Evolutionary conservation across 768 basidiomycete species (phyloP).

Genomic region (Lyophyllum shimeji): DNA sequence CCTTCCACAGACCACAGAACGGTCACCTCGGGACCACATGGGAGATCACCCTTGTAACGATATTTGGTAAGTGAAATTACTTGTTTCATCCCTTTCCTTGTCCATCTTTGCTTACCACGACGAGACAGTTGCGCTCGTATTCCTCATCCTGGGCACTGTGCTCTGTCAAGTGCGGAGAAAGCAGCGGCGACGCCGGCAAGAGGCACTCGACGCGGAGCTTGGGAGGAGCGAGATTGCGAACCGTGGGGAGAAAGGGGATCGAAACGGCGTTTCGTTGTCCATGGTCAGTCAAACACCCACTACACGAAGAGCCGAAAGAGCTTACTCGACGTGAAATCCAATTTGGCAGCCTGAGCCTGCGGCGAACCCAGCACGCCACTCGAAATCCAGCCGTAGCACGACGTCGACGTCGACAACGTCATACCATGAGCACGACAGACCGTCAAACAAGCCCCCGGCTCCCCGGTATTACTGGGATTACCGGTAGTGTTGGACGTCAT

Average conservation of each 20-base stretch:
- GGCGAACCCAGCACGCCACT: constrained; percentile 10
- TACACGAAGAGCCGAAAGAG: not conserved
- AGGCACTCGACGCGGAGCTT: constrained; percentile 6
- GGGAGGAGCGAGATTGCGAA: not conserved
- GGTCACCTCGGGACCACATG: constrained; percentile 35
- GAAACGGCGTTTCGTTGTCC: not conserved
- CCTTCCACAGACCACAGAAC: constrained; percentile 24
- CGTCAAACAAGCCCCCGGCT: constrained; percentile 22
- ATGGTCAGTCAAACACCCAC: constrained; percentile 4
- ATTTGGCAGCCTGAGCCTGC: constrained; percentile 11
- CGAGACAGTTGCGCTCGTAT: constrained; percentile 22
- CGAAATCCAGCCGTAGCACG: constrained; percentile 8
- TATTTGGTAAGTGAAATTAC: constrained; percentile 28
- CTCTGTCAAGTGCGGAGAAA: constrained; percentile 28
- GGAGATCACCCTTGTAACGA: constrained; percentile 35
- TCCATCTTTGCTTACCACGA: not conserved
- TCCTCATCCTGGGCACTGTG: constrained; percentile 23
- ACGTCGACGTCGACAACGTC: constrained; percentile 19
- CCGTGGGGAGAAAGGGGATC: constrained; percentile 4
- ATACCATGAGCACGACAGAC: constrained; percentile 22
- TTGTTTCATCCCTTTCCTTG: not conserved
- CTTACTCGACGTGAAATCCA: not conserved
- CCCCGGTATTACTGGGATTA: constrained; percentile 33
- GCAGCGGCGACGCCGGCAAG: constrained; percentile 11
- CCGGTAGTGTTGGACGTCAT: constrained; percentile 10